Conservation (phyloP, 2,329 filamentous ascomycete genomes). For the Aspergillus sp. region DNA sequence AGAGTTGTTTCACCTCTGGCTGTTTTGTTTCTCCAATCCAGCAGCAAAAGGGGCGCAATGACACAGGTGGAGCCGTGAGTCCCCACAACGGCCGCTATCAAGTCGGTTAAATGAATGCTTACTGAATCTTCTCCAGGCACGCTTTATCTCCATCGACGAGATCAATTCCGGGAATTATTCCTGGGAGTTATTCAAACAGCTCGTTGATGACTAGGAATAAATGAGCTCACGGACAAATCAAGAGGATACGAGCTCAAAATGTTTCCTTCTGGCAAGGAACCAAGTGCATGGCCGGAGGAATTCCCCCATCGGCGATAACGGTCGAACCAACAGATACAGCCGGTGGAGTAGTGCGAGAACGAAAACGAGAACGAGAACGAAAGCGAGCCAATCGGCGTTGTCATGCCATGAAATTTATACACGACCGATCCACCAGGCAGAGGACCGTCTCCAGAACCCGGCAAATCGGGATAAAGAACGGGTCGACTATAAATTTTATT, state of each 20-base stretch:
- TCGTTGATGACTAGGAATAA: no score
- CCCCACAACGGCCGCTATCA: background rate
- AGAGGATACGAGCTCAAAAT: background rate
- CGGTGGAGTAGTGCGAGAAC: slow-evolving; percentile 23
- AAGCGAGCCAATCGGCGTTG: slow-evolving; percentile 15
- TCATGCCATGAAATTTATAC: background rate
- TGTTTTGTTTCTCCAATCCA: background rate
- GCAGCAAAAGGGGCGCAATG: background rate
- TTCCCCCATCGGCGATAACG: background rate
- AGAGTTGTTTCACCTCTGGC: background rate
- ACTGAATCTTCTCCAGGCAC: background rate
- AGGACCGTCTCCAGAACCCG: slow-evolving; percentile 1
- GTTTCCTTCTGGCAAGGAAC: background rate
- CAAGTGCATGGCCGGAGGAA: background rate
- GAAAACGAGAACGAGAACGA: slow-evolving; percentile 33
- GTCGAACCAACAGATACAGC: background rate
- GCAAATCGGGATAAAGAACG: slow-evolving; percentile 3
- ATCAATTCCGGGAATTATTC: background rate
- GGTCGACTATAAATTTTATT: background rate
- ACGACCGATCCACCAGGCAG: slow-evolving; percentile 12
- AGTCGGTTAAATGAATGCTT: background rate
- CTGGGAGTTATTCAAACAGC: no score
- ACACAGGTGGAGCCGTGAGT: background rate
- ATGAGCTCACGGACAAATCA: background rate
- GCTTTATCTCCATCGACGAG: background rate